Conservation (phyloP, 2,329 filamentous ascomycete species). For the Tolypocladium tundrense region DNA sequence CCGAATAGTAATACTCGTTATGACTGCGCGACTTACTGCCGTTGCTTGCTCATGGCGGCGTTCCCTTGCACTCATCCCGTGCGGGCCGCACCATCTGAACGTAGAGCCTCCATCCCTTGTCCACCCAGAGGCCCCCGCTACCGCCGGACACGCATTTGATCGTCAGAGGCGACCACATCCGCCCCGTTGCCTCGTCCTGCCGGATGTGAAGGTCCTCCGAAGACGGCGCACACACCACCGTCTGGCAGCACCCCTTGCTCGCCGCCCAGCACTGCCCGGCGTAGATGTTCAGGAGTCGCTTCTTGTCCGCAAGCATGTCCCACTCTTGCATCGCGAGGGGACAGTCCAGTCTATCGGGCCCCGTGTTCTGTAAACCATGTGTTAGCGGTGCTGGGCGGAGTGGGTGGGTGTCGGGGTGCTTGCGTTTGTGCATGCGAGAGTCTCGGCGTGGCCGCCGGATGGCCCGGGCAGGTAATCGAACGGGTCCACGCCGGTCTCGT, state of each 20-base stretch:
- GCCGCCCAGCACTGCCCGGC: background rate
- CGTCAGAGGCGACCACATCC: background rate
- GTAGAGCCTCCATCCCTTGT: background rate
- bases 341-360: background rate
- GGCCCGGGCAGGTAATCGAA: background rate
- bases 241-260: background rate
- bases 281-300: background rate
- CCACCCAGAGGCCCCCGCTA: background rate
- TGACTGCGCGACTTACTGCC: background rate
- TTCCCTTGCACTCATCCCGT: background rate
- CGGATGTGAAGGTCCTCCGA: background rate
- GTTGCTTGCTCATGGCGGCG: no score
- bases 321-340: background rate
- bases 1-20: no score
- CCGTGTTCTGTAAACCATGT: background rate
- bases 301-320: background rate
- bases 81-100: constrained; percentile 1
- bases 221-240: background rate
- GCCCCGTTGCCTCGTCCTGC: background rate
- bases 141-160: background rate
- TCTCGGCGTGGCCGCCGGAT: background rate
- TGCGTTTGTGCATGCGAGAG: background rate
- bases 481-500: background rate
- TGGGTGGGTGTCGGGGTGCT: background rate
- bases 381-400: background rate